Percentiles rank a stretch among this genome's conserved stretches.
Conservation (phyloP, 345 rosid species). For the Hypericum androsaemum region DNA sequence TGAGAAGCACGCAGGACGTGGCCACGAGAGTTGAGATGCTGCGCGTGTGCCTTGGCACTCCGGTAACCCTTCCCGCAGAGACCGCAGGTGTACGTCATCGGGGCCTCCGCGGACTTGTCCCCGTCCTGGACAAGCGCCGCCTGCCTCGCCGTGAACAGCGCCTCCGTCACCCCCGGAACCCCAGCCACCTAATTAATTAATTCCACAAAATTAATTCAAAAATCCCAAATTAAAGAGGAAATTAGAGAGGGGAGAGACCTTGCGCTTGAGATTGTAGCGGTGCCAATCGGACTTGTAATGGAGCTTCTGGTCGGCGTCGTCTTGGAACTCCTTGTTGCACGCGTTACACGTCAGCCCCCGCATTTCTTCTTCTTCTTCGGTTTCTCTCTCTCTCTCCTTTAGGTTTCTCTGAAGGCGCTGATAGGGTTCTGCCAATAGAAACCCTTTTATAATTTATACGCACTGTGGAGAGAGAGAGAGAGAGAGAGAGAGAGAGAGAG, state of each 20-base stretch:
- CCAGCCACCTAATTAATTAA: conserved; percentile 84
- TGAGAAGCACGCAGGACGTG: conserved; percentile 57
- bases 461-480: too few species aligned
- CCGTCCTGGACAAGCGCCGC: conserved; percentile 58
- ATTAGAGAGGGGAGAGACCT: too few species aligned
- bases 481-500: too few species aligned
- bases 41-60: conserved; percentile 74
- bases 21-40: conserved; percentile 69
- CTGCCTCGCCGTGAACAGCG: conserved; percentile 68
- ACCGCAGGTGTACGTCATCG: conserved; percentile 66
- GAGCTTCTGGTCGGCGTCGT: conserved; percentile 64
- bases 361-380: conserved; percentile 39
- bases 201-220: too few species aligned
- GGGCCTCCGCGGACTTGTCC: conserved; percentile 38
- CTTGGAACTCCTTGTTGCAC: conserved; percentile 70
- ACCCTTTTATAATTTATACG: too few species aligned
- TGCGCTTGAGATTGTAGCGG: conserved; percentile 96
- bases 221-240: too few species aligned
- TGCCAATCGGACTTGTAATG: conserved; percentile 99
- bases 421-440: too few species aligned
- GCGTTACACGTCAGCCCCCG: conserved; percentile 82
- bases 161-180: conserved; percentile 93
- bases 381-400: too few species aligned
- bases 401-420: too few species aligned
- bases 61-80: conserved; percentile 73